These are phyloP conservation scores for Tilletiopsis washingtonensis DNA, from an alignment of 1,284 basidiomycete species.

Conservation along the genomic window DNA sequence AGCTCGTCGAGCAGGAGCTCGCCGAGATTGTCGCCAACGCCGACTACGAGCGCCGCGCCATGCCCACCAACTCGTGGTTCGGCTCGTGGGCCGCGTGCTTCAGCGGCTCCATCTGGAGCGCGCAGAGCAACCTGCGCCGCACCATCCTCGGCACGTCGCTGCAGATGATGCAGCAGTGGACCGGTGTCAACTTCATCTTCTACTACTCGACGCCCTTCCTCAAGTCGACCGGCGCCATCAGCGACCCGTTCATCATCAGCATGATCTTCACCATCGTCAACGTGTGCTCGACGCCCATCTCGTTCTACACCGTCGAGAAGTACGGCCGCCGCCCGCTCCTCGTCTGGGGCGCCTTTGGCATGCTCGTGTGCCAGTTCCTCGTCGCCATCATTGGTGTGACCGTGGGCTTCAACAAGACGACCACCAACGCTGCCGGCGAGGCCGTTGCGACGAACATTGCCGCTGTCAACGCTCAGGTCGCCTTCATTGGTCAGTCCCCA, in stretches of 20 bases:
- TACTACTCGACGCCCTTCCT: conserved; percentile 44
- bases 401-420: conserved; percentile 17
- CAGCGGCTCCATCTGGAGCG: conserved; percentile 25
- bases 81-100: too few species aligned
- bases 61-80: too few species aligned
- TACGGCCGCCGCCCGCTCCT: conserved; percentile 54
- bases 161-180: conserved; percentile 43
- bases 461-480: too few species aligned
- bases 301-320: too few species aligned
- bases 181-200: conserved; percentile 40
- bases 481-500: too few species aligned
- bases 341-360: conserved; percentile 59
- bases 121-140: conserved; percentile 42
- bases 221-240: conserved; percentile 32
- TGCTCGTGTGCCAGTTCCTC: conserved; percentile 64
- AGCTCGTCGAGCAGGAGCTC: conserved; percentile 33
- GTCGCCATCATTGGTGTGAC: conserved; percentile 54
- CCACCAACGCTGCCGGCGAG: conserved; percentile 51
- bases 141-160: conserved; percentile 34
- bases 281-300: conserved; percentile 44
- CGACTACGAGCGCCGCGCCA: too few species aligned
- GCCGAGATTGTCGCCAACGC: conserved; percentile 22
- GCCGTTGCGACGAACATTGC: conserved; percentile 56
- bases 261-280: not conserved
- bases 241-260: conserved; percentile 23